Percentiles rank a stretch among this genome's conserved stretches.
These are phyloP conservation scores for Globisporangium sylvaticum DNA, from an alignment of 352 stramenopile genomes.

Conservation along the genomic window DNA sequence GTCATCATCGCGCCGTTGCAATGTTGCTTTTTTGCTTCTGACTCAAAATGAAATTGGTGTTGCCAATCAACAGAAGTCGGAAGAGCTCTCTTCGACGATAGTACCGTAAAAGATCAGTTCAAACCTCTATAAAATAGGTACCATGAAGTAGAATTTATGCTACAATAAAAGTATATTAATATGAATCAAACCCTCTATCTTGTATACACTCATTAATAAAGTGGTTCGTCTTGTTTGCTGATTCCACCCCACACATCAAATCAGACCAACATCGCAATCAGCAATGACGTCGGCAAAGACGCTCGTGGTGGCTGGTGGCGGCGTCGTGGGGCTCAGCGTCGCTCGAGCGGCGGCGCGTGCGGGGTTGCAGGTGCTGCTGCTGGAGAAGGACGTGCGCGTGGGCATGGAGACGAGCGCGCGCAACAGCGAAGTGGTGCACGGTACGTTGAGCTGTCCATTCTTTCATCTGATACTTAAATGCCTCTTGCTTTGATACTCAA, in stretches of 20 bases:
- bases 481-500: background rate
- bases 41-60: background rate
- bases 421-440: slow-evolving; percentile 96
- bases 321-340: slow-evolving; percentile 74
- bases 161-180: background rate
- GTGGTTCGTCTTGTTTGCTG: too few relatives aligned
- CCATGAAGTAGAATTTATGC: too few relatives aligned
- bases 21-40: background rate
- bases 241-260: too few relatives aligned
- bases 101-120: background rate
- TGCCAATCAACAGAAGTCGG: background rate
- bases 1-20: background rate
- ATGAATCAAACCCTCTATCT: background rate
- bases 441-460: slow-evolving; percentile 18
- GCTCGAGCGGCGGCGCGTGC: slow-evolving; percentile 47
- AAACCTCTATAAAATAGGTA: background rate
- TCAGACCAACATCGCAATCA: background rate
- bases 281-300: slow-evolving; percentile 30
- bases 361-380: slow-evolving; percentile 75
- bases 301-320: slow-evolving; percentile 64
- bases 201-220: too few relatives aligned
- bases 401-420: slow-evolving; percentile 87
- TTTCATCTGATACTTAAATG: slow-evolving; percentile 4
- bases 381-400: slow-evolving; percentile 83
- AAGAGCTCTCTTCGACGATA: background rate